phyloP scores from a whole-genome alignment of 192 early-diverging fungal genomes.

The Gonapodya sp. region DNA sequence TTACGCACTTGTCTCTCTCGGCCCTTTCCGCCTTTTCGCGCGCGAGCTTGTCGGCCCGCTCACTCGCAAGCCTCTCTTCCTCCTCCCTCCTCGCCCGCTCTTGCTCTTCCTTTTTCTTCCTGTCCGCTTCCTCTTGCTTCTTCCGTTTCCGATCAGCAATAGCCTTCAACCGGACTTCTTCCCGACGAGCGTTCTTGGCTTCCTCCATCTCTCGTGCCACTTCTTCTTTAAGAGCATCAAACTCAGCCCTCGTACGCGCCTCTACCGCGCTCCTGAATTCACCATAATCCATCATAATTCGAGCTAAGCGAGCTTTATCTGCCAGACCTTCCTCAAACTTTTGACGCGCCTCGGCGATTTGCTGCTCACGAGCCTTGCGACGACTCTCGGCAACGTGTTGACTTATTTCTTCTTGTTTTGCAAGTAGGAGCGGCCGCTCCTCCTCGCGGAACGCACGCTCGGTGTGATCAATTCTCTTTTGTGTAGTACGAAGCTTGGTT shows the following conservation, averaged over 20 bases:
- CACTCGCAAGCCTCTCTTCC: slow-evolving; percentile 41
- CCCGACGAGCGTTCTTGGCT: slow-evolving; percentile 47
- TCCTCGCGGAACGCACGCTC: slow-evolving; percentile 87
- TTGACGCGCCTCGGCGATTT: slow-evolving; percentile 47
- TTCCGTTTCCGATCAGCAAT: slow-evolving; percentile 12
- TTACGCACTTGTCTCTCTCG: background rate
- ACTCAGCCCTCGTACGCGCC: slow-evolving; percentile 22
- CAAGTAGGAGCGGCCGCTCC: slow-evolving; percentile 80
- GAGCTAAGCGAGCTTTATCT: slow-evolving; percentile 66
- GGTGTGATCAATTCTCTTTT: slow-evolving; percentile 77
- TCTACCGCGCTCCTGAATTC: slow-evolving; percentile 43
- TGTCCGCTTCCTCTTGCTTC: slow-evolving; percentile 41
- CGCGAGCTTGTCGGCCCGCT: slow-evolving; percentile 19
- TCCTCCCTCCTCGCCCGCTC: slow-evolving; percentile 52
- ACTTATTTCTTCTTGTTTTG: slow-evolving; percentile 87
- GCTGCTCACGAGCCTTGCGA: slow-evolving; percentile 59
- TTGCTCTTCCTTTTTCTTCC: slow-evolving; percentile 64
- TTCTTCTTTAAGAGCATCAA: background rate
- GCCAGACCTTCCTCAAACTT: slow-evolving; percentile 64
- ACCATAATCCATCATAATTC: slow-evolving; percentile 75
- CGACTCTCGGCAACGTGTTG: slow-evolving; percentile 69
- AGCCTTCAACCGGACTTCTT: slow-evolving; percentile 29
- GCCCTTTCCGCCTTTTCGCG: slow-evolving; percentile 23
- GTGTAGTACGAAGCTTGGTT: slow-evolving; percentile 59
- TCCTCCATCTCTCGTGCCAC: slow-evolving; percentile 22